Conservation (phyloP, 1,139 yeast genomes). For the Pichia sp. region DNA sequence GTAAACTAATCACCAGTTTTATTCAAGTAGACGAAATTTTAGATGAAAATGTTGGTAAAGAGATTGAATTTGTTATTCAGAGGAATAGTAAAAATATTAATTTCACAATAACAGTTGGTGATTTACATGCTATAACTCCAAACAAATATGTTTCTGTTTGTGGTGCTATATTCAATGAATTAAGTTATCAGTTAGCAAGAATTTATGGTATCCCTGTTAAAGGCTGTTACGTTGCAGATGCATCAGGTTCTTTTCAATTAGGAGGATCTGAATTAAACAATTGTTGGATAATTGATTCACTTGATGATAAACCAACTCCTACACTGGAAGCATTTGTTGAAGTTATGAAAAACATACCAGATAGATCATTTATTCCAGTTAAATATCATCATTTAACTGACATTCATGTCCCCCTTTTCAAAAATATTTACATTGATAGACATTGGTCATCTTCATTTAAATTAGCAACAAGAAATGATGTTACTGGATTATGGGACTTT, state of each 20-base stretch:
- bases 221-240: conserved; percentile 77
- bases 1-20: conserved; percentile 57
- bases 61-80: conserved; percentile 55
- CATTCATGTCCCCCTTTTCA: conserved; percentile 62
- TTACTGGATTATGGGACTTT: conserved; percentile 85
- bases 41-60: conserved; percentile 61
- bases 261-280: conserved; percentile 47
- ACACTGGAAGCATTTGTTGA: conserved; percentile 68
- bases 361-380: conserved; percentile 62
- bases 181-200: conserved; percentile 86
- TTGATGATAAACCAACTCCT: conserved; percentile 69
- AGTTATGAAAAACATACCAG: conserved; percentile 73
- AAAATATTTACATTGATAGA: conserved; percentile 65
- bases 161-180: conserved; percentile 79
- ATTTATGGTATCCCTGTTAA: conserved; percentile 73
- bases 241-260: conserved; percentile 69
- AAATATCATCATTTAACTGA: conserved; percentile 76
- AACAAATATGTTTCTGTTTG: conserved; percentile 71
- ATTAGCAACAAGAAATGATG: conserved; percentile 69
- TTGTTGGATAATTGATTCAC: conserved; percentile 71
- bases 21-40: conserved; percentile 78
- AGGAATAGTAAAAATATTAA: conserved; percentile 61
- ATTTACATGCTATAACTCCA: conserved; percentile 79
- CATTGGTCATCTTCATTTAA: conserved; percentile 77
- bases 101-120: conserved; percentile 53